These are phyloP conservation scores for Cryptococcus sp. DNA, from an alignment of 1,284 basidiomycete genomes.

Conservation along the genomic window DNA sequence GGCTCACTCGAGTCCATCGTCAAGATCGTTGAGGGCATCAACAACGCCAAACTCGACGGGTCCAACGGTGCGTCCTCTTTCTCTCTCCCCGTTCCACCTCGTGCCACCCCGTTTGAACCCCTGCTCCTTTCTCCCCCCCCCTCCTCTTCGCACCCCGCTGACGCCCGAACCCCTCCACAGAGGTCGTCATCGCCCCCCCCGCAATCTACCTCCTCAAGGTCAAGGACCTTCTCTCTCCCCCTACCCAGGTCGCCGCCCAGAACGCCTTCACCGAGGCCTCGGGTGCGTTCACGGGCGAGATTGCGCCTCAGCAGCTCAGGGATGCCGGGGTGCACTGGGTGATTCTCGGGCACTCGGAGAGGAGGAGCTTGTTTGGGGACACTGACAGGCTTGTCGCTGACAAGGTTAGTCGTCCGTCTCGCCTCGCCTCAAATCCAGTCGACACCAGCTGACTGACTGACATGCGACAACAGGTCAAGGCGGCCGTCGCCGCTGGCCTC, in stretches of 20 bases:
- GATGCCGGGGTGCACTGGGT: constrained; percentile 88
- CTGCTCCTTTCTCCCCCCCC: not conserved
- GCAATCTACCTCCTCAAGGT: constrained; percentile 75
- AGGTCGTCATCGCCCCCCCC: constrained; percentile 91
- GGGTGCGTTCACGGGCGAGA: constrained; percentile 95
- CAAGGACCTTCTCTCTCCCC: constrained; percentile 59
- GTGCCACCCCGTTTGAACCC: not conserved
- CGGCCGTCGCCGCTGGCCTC: constrained; percentile 69
- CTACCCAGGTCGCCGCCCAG: constrained; percentile 80
- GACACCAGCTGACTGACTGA: not conserved
- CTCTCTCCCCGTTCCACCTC: not conserved
- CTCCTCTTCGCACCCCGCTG: not conserved
- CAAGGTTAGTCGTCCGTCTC: constrained; percentile 61
- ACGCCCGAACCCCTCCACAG: constrained; percentile 53
- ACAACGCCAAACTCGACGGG: constrained; percentile 70
- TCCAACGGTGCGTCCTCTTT: constrained; percentile 59
- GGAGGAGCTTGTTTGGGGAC: constrained; percentile 88
- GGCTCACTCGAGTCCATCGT: constrained; percentile 62
- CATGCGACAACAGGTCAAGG: constrained; percentile 55
- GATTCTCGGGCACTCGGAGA: constrained; percentile 97
- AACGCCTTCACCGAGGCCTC: constrained; percentile 81
- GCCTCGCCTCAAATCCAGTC: not conserved
- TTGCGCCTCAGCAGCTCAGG: constrained; percentile 77
- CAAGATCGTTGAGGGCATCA: constrained; percentile 64
- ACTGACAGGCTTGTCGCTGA: constrained; percentile 75